Base-by-base conservation (phyloP, 805 yeast genomes). In the Scheffersomyces amazonensis region DNA sequence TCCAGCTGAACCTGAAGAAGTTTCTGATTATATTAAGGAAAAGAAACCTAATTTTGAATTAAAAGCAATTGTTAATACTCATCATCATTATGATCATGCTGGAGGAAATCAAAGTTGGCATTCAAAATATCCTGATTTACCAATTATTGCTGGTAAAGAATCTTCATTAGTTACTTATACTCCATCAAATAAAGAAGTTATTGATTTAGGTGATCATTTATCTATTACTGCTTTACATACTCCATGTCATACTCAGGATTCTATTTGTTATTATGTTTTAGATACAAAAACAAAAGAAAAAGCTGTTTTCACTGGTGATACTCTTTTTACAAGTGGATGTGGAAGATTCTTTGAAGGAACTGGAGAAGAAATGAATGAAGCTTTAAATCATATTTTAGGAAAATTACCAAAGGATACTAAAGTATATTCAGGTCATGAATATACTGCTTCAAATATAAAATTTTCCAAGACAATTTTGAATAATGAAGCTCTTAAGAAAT, bases 161-260 rank as follows among this genome's bases (percentile, higher is more conserved):
- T 82, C 88, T 1, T 88, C 90, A 1, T 60, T 70, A 18, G 95
- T 91, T 15, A 71, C 83, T 0, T 67, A 73, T 40, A 80, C 89
- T 3, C 96, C 96, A 2, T 61, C 70, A 0, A 81, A 88, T 56
- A 64, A 72, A 11, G 86, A 80, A 44, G 64, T 68, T 15, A 68
- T 85, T 42, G 70, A 73, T 42, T 64, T 89, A 41, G 96, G 96
- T 3, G 66, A 71, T 29, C 59, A 73, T 44, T 55, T 91, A 35
- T 71, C 77, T 13, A 76, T 90, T 35, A 80, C 82, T 2, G 95
- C 96, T 1, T 69, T 91, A 28, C 91, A 91, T 62, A 93, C 99
- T 0, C 99, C 99, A 3, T 93, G 99, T 57, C 99, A 93, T 60
- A 93, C 99, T 0, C 93, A 85, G 62, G 99, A 93, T 62, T 87